phyloP scores from a whole-genome alignment of 2,329 filamentous ascomycete species.

The Tolypocladium guangdongense region DNA sequence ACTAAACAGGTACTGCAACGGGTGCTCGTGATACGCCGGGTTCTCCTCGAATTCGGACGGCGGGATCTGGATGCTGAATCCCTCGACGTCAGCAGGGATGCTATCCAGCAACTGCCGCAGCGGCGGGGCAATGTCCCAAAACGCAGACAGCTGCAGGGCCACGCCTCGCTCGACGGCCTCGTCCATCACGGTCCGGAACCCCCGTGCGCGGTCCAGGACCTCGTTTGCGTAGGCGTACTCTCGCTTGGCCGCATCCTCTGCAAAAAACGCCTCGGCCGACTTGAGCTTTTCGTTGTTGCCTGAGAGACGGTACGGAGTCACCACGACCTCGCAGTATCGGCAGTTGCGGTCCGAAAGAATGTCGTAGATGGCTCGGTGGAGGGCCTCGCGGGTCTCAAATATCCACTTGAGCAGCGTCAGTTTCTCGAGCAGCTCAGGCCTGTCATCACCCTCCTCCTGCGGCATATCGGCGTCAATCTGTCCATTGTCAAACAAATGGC shows the following conservation, averaged over 20 bases:
- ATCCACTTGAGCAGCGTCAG: constrained; percentile 94
- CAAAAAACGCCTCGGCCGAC: constrained; percentile 73
- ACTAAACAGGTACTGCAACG: constrained; percentile 82
- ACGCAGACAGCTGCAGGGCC: constrained; percentile 82
- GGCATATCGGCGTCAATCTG: constrained; percentile 64
- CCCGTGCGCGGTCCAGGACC: constrained; percentile 59
- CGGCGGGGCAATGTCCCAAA: constrained; percentile 93
- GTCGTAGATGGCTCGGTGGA: constrained; percentile 79
- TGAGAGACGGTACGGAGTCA: constrained; percentile 67
- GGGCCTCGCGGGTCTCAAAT: constrained; percentile 81
- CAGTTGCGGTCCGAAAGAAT: constrained; percentile 76
- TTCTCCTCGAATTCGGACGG: constrained; percentile 74
- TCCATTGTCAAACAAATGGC: constrained; percentile 57
- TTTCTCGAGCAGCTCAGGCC: constrained; percentile 88
- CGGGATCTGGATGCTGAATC: constrained; percentile 69
- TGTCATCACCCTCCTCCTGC: constrained; percentile 90
- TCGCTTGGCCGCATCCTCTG: constrained; percentile 63
- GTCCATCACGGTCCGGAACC: constrained; percentile 71
- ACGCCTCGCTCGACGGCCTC: constrained; percentile 79
- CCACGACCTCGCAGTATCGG: constrained; percentile 73
- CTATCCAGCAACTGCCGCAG: constrained; percentile 69
- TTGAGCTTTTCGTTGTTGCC: constrained; percentile 69
- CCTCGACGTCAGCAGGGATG: constrained; percentile 49
- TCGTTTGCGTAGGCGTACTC: constrained; percentile 61
- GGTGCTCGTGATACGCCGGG: constrained; percentile 66